A percentile compares a stretch with the other conserved stretches of the same genome.
phyloP scores from a whole-genome alignment of 768 basidiomycete genomes.

The Termitomyces sp. region DNA sequence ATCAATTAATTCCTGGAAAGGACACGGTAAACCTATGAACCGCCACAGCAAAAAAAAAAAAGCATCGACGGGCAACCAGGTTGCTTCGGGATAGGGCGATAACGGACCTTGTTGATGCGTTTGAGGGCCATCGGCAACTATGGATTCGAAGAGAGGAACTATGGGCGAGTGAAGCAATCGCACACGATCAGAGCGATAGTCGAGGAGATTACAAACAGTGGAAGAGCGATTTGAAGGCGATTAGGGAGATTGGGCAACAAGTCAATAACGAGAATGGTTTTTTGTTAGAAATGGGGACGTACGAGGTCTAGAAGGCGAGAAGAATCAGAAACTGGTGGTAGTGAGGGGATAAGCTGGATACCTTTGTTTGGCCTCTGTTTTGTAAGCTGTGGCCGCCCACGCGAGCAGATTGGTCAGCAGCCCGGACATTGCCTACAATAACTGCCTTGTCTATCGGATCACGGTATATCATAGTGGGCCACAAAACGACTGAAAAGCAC shows the following conservation, averaged over 20 bases:
- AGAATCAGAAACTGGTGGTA: conserved; percentile 35
- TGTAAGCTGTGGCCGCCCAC: conserved; percentile 30
- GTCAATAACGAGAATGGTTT: conserved; percentile 12
- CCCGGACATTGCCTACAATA: conserved; percentile 12
- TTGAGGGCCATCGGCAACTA: conserved; percentile 79
- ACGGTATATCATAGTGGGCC: not conserved
- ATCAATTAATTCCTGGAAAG: conserved; percentile 89
- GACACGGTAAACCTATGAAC: conserved; percentile 16
- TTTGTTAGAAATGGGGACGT: conserved; percentile 17
- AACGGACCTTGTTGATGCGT: conserved; percentile 95
- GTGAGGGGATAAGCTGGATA: conserved; percentile 43
- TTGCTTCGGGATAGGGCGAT: conserved; percentile 2
- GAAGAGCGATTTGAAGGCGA: conserved; percentile 28
- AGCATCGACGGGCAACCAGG: conserved; percentile 6
- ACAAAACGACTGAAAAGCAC: not conserved
- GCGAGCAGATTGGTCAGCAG: conserved; percentile 33
- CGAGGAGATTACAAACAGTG: conserved; percentile 13
- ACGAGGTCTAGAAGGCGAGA: conserved; percentile 25
- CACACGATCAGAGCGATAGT: conserved; percentile 34
- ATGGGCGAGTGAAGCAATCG: conserved; percentile 29
- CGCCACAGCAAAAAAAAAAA: conserved; percentile 6
- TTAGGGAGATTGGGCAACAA: conserved; percentile 14
- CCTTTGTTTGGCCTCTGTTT: conserved; percentile 40
- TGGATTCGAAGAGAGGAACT: conserved; percentile 24
- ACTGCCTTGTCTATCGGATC: conserved; percentile 9